Evolutionary conservation across 768 basidiomycete species (phyloP), one percentile per base, ranked within the genome.

Genomic region (Lenzites betulinus): DNA sequence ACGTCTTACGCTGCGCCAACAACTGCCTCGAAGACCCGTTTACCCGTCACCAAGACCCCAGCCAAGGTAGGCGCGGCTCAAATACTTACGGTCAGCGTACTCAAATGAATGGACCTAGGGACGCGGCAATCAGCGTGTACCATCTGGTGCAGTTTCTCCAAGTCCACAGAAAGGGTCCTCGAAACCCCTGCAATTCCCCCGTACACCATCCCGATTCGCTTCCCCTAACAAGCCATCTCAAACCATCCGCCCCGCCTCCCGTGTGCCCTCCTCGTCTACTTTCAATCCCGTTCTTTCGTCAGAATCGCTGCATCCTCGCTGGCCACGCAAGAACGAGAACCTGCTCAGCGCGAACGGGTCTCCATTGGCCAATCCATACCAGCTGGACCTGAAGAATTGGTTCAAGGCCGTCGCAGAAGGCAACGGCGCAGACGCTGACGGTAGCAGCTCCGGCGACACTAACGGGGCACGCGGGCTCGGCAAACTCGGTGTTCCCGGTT

Each of bases 311-410:
- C 68, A 66, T 48, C 76, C 87, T 48, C 85, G 91, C 25, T 78
- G 87, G 69, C 88, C 90, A 12, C 83, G 88, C 42, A 83, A 79
- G 64, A 84, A 91, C 67, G 92, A 94, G 72, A 85, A 79, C 67
- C 84, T 93, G 83, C 78, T 93, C 51, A 90, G 90, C 67, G 73
- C 89, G 20, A 93, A 94, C 61, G 92, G 92, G 4, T 92, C 90
- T 0, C 92, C 92, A 0, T 79, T 93, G 18, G 84, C 86, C 18
- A 92, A 92, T 69, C 90, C 91, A 1, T 89, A 87, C 67, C 79
- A 85, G 60, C 83, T 87, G 65, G 87, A 86, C 20, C 69, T 85
- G 77, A 81, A 39, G 84, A 86, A 86, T 81, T 87, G 65, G 77
- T 78, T 62, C 26, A 73, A 76, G 38, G 71, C 70, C 38, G 75